Conservation (phyloP, 371 early-diverging fungal species). For the Mucor lusitanicus region DNA sequence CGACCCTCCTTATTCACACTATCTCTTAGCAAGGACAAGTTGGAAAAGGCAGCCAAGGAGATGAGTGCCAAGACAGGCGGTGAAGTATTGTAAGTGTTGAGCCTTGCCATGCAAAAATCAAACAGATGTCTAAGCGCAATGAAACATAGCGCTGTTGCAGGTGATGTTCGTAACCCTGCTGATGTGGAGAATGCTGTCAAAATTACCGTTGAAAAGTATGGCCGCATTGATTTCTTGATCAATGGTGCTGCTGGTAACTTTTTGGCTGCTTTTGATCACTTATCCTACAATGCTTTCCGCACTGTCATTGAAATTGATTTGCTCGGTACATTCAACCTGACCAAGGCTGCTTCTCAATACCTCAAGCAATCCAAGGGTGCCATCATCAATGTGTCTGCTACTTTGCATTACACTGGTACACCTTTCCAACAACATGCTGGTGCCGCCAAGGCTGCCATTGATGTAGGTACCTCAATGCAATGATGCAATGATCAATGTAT, state of each 20-base stretch:
- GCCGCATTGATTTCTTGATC: slow-evolving; percentile 69
- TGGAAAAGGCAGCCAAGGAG: slow-evolving; percentile 72
- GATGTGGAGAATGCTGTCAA: slow-evolving; percentile 67
- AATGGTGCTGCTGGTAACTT: slow-evolving; percentile 82
- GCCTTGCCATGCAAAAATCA: not conserved
- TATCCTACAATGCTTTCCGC: slow-evolving; percentile 79
- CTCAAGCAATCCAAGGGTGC: slow-evolving; percentile 70
- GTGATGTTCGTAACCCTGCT: slow-evolving; percentile 67
- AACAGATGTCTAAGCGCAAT: not conserved
- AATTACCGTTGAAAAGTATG: slow-evolving; percentile 62
- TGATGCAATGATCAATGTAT: not conserved
- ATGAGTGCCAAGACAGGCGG: slow-evolving; percentile 63
- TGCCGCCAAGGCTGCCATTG: slow-evolving; percentile 49
- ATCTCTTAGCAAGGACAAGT: slow-evolving; percentile 45
- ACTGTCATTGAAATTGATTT: slow-evolving; percentile 60
- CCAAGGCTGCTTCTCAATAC: slow-evolving; percentile 73
- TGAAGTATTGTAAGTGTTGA: slow-evolving; percentile 37
- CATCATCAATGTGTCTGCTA: slow-evolving; percentile 71
- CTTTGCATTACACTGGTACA: slow-evolving; percentile 64
- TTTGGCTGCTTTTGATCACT: slow-evolving; percentile 63
- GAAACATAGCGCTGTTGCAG: slow-evolving; percentile 46
- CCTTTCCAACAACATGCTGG: slow-evolving; percentile 59
- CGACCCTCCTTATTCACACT: not conserved
- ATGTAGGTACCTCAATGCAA: slow-evolving; percentile 19
- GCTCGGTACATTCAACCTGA: slow-evolving; percentile 71